Percentiles rank a stretch among this genome's conserved stretches.
Conservation (phyloP, 1,139 yeast species). For the Saccharomyces pastorianus region DNA sequence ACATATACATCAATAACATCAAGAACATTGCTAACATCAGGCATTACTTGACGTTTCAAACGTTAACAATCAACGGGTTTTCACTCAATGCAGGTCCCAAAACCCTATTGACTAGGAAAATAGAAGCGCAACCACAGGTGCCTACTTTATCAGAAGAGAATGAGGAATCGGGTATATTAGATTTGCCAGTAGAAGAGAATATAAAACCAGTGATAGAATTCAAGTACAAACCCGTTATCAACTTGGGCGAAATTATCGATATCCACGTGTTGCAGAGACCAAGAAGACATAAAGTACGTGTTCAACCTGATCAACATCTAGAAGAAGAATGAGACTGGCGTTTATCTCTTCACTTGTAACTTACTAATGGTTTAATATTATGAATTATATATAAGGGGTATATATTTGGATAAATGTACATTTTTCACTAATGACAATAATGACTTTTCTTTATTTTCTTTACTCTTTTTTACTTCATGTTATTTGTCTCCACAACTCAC, state of each 20-base stretch:
- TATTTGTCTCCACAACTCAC: neutral
- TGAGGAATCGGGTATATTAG: neutral
- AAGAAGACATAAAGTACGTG: conserved; percentile 14
- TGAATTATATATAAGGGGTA: neutral
- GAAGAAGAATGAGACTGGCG: neutral
- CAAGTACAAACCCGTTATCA: conserved; percentile 19
- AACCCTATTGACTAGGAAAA: neutral
- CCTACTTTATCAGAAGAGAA: conserved; percentile 1
- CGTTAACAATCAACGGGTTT: neutral
- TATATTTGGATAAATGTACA: neutral
- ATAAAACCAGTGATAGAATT: conserved; percentile 21
- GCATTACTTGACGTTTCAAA: conserved; percentile 17
- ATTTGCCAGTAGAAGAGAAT: conserved; percentile 7
- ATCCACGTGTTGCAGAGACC: conserved; percentile 28
- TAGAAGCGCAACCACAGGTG: conserved; percentile 3
- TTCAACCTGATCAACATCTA: neutral
- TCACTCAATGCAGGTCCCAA: conserved; percentile 2
- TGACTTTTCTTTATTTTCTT: neutral
- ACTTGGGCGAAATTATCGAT: conserved; percentile 24
- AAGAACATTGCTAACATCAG: conserved; percentile 21
- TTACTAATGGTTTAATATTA: neutral
- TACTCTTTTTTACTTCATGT: neutral
- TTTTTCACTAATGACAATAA: neutral
- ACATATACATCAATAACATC: conserved; percentile 23
- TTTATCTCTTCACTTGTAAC: too few species aligned